Evolutionary conservation across 179 eudicot species (phyloP), one percentile per base, ranked within the genome.

Genomic region (Patellifolia procumbens): DNA sequence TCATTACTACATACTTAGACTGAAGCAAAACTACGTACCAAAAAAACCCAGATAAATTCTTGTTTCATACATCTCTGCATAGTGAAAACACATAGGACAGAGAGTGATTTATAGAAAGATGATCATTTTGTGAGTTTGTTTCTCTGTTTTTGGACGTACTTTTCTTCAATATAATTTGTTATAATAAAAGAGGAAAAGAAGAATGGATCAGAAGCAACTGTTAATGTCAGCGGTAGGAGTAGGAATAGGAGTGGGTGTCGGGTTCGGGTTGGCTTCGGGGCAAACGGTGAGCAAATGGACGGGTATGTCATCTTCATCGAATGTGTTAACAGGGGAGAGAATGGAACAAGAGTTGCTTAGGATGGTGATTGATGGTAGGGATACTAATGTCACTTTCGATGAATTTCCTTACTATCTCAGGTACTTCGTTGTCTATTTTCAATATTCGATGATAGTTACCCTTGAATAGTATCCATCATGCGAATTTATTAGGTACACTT

Each of bases 221-320:
- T 68, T 90, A 66, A 91, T 94, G 98, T 89, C 98, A 3, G 98
- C 97, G 46, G 85, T 92, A 80, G 88, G 97, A 0, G 96, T 94
- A 13, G 98, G 97, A 43, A 83, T 93, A 22, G 98, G 98, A 20
- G 91, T 93, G 0, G 97, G 98, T 42, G 91, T 93, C 20, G 92
- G 98, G 48, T 63, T 94, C 10, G 98, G 98, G 46, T 63, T 92
- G 79, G 97, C 93, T 6, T 87, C 93, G 0, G 97, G 97, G 45
- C 93, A 90, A 78, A 86, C 89, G 39, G 83, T 88, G 55, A 81
- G 85, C 77, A 86, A 80, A 73, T 92, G 92, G 96, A 76, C 88
- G 3, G 85, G 87, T 17, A 81, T 80, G 7, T 81, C 64, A 32
- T 34, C 81, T 51, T 20, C 78, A n/a, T 29, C 87, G 7, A 79